Evolutionary conservation across 352 stramenopile genomes (phyloP), one percentile per base, ranked within the genome.

Genomic region (Chrysophaeum taylorii): DNA sequence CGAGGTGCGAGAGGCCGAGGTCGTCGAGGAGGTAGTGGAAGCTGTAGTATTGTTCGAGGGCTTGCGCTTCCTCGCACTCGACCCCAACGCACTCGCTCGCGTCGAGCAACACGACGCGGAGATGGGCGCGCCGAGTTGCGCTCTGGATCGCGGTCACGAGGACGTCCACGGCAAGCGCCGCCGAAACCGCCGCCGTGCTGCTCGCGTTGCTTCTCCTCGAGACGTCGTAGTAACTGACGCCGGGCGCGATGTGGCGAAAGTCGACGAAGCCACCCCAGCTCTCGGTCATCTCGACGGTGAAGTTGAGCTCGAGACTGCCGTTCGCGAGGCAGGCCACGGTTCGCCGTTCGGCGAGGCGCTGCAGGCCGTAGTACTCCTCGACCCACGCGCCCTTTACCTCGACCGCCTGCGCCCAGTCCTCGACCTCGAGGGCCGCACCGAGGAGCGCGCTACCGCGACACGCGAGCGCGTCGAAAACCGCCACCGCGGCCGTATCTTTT

Each of bases 21-120:
- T n/a, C 54, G 35, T 76, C 72, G 25, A 76, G 48, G 29, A 76
- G 67, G 50, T 42, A 73, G 50, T 78, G 69, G 41, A 78, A 78
- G 1, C 64, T 71, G 50, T 78, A 78, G 23, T 71, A 78, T 2
- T 38, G 25, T 62, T 76, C 72, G 16, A 64, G n/a, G 16, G 16
- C 25, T 25, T 54, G 27, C 16, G 43, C 61, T 29, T 37, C n/a
- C 29, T 48, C 61, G 45, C 69, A 77, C 35, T 64, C 25, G 1
- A 64, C 43, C 18, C 25, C 60, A 0, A 57, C 16, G 33, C 67
- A 73, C 37, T 74, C 21, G 42, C 43, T 71, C 9, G 21, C 27
- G 33, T 76, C 72, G 21, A 50, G 27, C 43, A 77, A 33, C 41
- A 77, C 61, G 61, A 77, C 36, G 45, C 73, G 41, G 41, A 77